These are phyloP conservation scores for Exophiala viscosa DNA, from an alignment of 2,329 filamentous ascomycete genomes.

Conservation along the genomic window DNA sequence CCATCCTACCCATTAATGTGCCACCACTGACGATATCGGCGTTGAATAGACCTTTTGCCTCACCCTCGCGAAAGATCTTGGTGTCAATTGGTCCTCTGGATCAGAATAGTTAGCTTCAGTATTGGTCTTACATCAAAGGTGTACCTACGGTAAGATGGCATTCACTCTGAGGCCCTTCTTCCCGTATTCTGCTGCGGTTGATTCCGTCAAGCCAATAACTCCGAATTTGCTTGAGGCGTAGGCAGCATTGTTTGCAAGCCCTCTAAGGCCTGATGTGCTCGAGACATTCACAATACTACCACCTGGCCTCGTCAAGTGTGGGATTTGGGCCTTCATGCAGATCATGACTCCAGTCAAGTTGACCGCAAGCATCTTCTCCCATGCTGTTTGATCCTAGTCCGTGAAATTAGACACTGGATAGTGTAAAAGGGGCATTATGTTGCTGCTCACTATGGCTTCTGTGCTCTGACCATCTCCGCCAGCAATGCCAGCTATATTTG, in stretches of 20 bases:
- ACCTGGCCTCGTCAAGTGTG: slow-evolving; percentile 36
- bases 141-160: slow-evolving; percentile 31
- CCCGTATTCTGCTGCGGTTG: slow-evolving; percentile 34
- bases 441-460: slow-evolving; percentile 6
- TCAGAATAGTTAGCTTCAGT: not conserved
- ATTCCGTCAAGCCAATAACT: slow-evolving; percentile 43
- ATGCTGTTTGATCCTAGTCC: slow-evolving; percentile 5
- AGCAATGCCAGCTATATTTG: slow-evolving; percentile 22
- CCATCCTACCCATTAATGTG: slow-evolving; percentile 16
- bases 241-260: slow-evolving; percentile 37
- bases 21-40: slow-evolving; percentile 7
- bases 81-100: slow-evolving; percentile 14
- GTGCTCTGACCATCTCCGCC: slow-evolving; percentile 6
- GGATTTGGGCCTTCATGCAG: slow-evolving; percentile 39
- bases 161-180: slow-evolving; percentile 36
- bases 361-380: slow-evolving; percentile 31
- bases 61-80: slow-evolving; percentile 16
- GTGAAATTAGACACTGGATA: not conserved
- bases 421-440: not conserved
- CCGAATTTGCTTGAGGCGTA: slow-evolving; percentile 45
- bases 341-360: slow-evolving; percentile 42
- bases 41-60: slow-evolving; percentile 12
- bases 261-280: slow-evolving; percentile 37
- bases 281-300: slow-evolving; percentile 42
- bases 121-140: not conserved